Evolutionary conservation across 495 filamentous ascomycete genomes (phyloP).

Genomic region (Penicillium lagena): DNA sequence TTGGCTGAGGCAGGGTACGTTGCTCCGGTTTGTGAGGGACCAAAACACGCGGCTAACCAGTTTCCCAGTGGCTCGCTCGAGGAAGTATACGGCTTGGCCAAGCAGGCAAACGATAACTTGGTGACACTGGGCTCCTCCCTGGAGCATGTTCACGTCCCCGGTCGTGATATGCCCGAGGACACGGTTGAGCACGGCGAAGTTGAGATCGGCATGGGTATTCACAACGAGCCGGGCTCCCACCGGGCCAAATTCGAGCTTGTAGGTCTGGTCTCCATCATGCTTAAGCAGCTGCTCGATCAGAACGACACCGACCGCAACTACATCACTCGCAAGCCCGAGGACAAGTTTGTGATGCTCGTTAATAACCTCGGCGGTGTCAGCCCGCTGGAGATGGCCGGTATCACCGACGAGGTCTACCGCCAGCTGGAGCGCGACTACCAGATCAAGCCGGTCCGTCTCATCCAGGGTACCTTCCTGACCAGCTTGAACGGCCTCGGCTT

Average conservation of each 20-base stretch:
- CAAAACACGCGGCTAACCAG: not conserved
- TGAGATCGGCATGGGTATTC: slow-evolving; percentile 97
- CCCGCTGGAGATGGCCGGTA: slow-evolving; percentile 80
- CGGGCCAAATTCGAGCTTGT: slow-evolving; percentile 59
- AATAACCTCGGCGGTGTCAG: slow-evolving; percentile 96
- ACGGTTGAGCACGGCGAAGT: slow-evolving; percentile 63
- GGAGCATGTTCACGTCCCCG: slow-evolving; percentile 89
- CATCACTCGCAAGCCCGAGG: slow-evolving; percentile 53
- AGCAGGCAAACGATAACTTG: slow-evolving; percentile 65
- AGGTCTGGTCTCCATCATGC: slow-evolving; percentile 70
- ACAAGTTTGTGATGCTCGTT: slow-evolving; percentile 70
- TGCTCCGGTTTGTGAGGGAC: slow-evolving; percentile 6
- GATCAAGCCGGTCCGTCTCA: slow-evolving; percentile 63
- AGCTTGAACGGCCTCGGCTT: slow-evolving; percentile 91
- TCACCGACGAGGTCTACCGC: slow-evolving; percentile 77
- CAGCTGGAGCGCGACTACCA: slow-evolving; percentile 65
- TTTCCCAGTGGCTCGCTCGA: slow-evolving; percentile 39
- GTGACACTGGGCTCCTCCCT: slow-evolving; percentile 83
- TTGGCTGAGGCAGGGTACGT: slow-evolving; percentile 66
- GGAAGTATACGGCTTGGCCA: slow-evolving; percentile 66
- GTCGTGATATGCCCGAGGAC: slow-evolving; percentile 53
- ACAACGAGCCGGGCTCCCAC: slow-evolving; percentile 88
- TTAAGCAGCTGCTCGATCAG: slow-evolving; percentile 71
- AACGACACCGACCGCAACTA: slow-evolving; percentile 78
- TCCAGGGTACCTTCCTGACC: slow-evolving; percentile 62